These are phyloP conservation scores for Vitis riparia DNA, from an alignment of 164 flowering plant species.

Conservation along the genomic window DNA sequence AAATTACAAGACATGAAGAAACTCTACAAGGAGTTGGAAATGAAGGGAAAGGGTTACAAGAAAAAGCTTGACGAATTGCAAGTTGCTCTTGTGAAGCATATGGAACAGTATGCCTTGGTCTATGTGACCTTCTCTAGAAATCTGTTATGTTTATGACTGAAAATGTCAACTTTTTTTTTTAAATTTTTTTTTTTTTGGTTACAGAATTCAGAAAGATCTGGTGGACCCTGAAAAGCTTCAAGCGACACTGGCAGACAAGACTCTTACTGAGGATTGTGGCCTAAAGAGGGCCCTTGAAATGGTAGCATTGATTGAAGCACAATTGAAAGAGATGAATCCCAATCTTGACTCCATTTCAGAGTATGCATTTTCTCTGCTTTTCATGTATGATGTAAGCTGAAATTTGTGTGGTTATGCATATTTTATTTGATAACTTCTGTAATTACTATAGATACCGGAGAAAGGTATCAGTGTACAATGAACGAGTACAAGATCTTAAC, in stretches of 20 bases:
- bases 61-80: constrained; percentile 78
- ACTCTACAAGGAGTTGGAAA: constrained; percentile 68
- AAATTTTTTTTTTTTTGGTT: constrained; percentile 11
- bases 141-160: not conserved
- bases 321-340: constrained; percentile 95
- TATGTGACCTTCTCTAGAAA: not conserved
- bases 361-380: constrained; percentile 37
- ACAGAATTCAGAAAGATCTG: constrained; percentile 83
- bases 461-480: constrained; percentile 72
- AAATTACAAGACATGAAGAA: constrained; percentile 88
- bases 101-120: constrained; percentile 77
- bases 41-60: constrained; percentile 69
- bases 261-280: constrained; percentile 48
- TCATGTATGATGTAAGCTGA: not conserved
- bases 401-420: not conserved
- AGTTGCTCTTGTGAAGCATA: constrained; percentile 51
- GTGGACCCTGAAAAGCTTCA: constrained; percentile 88
- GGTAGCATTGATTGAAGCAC: constrained; percentile 84
- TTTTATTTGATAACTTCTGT: not conserved
- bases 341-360: constrained; percentile 96
- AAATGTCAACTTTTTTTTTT: no score
- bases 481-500: constrained; percentile 83
- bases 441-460: constrained; percentile 55
- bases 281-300: constrained; percentile 75
- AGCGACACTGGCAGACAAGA: constrained; percentile 51